A percentile compares a stretch with the other conserved stretches of the same genome.
These are phyloP conservation scores for Rhodosporidiobolus odoratus DNA, from an alignment of 768 basidiomycete species.

Conservation along the genomic window DNA sequence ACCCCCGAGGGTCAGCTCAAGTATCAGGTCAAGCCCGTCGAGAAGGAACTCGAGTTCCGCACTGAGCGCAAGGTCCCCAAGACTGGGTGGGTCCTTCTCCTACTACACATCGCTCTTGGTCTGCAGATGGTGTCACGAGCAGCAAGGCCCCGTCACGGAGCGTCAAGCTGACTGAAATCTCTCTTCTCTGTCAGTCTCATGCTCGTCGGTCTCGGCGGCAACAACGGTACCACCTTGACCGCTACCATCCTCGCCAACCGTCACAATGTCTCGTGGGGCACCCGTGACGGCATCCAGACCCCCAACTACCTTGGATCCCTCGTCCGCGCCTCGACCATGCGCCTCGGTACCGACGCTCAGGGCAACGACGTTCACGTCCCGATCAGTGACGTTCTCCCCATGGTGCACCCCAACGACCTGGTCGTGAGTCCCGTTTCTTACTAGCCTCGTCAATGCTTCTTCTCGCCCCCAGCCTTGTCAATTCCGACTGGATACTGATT, in stretches of 20 bases:
- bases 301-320: slow-evolving; percentile 98
- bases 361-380: slow-evolving; percentile 91
- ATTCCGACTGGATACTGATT: neutral
- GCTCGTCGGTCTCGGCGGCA: slow-evolving; percentile 95
- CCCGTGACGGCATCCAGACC: slow-evolving; percentile 81
- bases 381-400: slow-evolving; percentile 84
- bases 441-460: neutral
- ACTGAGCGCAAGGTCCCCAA: slow-evolving; percentile 77
- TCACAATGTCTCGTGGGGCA: slow-evolving; percentile 89
- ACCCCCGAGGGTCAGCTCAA: slow-evolving; percentile 50
- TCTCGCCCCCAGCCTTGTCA: neutral
- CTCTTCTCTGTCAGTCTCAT: slow-evolving; percentile 60
- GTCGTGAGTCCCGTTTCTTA: slow-evolving; percentile 49
- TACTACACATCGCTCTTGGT: neutral
- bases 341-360: slow-evolving; percentile 73
- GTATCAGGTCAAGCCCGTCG: slow-evolving; percentile 73
- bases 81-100: slow-evolving; percentile 63
- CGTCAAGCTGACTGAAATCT: too few relatives aligned
- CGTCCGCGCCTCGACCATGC: slow-evolving; percentile 89
- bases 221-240: slow-evolving; percentile 90
- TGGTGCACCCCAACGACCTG: slow-evolving; percentile 97
- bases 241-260: slow-evolving; percentile 95
- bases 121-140: neutral
- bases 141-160: too few relatives aligned
- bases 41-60: slow-evolving; percentile 80